Percentiles rank a stretch among this genome's conserved stretches.
Conservation (phyloP, 176 grass and related monocot genomes). For the Saccharum officinarum region DNA sequence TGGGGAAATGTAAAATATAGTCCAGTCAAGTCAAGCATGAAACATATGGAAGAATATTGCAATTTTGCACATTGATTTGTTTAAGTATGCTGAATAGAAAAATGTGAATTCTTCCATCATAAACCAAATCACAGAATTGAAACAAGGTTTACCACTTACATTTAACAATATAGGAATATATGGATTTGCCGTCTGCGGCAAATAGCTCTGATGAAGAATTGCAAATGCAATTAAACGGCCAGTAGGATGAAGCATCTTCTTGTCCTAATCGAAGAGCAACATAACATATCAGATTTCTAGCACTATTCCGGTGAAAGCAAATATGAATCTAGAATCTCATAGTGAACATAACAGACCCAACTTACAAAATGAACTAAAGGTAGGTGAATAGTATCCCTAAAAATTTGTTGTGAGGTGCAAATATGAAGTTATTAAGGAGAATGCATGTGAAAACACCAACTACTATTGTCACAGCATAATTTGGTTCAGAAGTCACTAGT, state of each 20-base stretch:
- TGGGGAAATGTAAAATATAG: slow-evolving; percentile 13
- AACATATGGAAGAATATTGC: slow-evolving; percentile 17
- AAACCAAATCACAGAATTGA: slow-evolving; percentile 22
- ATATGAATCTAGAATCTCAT: neutral
- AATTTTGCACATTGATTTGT: neutral
- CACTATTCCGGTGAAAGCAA: neutral
- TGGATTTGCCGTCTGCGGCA: slow-evolving; percentile 62
- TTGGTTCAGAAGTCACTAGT: neutral
- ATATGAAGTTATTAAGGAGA: neutral
- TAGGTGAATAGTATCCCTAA: neutral
- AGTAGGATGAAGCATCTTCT: slow-evolving; percentile 75
- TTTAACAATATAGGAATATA: slow-evolving; percentile 78
- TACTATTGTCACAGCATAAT: neutral
- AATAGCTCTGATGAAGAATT: slow-evolving; percentile 88
- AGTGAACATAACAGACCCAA: neutral
- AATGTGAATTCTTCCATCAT: slow-evolving; percentile 4
- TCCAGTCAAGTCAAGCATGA: neutral
- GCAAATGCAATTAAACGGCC: slow-evolving; percentile 91
- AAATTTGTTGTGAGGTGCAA: neutral
- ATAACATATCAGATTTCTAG: slow-evolving; percentile 26
- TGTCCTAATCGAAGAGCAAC: slow-evolving; percentile 63
- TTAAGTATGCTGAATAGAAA: neutral
- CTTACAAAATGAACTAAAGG: neutral
- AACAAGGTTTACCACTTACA: slow-evolving; percentile 48
- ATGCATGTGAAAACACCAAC: neutral